A percentile compares a stretch with the other conserved stretches of the same genome.
These are phyloP conservation scores for Vicia villosa DNA, from an alignment of 306 rosid genomes.

Conservation along the genomic window DNA sequence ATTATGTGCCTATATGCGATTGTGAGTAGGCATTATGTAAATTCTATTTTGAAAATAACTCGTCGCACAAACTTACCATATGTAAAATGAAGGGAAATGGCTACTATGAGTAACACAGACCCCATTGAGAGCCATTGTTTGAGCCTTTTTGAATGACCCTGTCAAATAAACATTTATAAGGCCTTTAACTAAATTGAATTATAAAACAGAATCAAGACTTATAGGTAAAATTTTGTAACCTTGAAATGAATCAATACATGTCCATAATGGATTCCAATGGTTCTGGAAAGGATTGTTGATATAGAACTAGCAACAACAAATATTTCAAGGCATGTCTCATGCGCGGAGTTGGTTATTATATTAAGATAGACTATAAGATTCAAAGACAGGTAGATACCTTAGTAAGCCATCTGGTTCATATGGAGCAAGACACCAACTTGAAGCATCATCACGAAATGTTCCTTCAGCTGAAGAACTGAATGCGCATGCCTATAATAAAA, in stretches of 20 bases:
- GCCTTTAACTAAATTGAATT: constrained; percentile 22
- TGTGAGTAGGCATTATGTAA: background rate
- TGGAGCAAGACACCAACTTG: constrained; percentile 80
- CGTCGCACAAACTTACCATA: constrained; percentile 51
- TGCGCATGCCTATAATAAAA: constrained; percentile 62
- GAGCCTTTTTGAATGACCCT: constrained; percentile 78
- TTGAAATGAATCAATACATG: constrained; percentile 85
- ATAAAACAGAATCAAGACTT: background rate
- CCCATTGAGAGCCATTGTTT: constrained; percentile 86
- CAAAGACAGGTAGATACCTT: constrained; percentile 49
- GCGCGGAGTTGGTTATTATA: too few relatives aligned
- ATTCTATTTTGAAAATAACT: background rate
- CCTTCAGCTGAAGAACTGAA: constrained; percentile 52
- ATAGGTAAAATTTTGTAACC: constrained; percentile 52
- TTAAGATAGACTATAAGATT: background rate
- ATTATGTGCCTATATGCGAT: background rate
- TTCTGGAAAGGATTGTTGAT: constrained; percentile 75
- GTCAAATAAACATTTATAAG: constrained; percentile 27
- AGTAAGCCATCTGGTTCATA: constrained; percentile 89
- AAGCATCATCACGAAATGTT: constrained; percentile 59
- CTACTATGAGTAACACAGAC: constrained; percentile 55
- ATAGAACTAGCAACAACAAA: constrained; percentile 50
- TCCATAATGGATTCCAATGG: constrained; percentile 87
- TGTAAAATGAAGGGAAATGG: constrained; percentile 76
- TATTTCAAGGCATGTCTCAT: too few relatives aligned